Evolutionary conservation across 305 asterid genomes (phyloP), one percentile per base, ranked within the genome.

Genomic region (Fraxinus latifolia): DNA sequence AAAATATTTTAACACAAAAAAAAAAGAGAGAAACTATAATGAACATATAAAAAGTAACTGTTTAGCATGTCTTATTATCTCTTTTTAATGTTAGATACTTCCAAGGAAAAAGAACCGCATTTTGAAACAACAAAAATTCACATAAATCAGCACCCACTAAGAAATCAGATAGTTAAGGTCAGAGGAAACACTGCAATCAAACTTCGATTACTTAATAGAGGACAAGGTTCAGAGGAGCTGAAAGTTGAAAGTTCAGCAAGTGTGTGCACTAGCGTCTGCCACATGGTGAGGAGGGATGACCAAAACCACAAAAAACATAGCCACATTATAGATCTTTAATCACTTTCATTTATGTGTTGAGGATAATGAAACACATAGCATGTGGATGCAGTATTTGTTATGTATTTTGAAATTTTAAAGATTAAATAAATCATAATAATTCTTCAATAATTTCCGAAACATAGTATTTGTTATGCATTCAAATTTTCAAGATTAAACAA

Each of bases 201-300:
- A 76, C 67, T 23, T 53, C 19, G 2, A 42, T 76, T 23, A 44
- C 39, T 76, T 76, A 68, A 39, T 76, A 31, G 15, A 70, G 29
- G 68, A 70, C 78, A 71, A 8, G 71, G 55, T 36, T 8, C 53
- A 71, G 23, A 77, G 68, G 74, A 78, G 55, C 33, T 77, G 76
- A 58, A 34, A 71, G 50, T 47, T 3, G 62, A 76, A 39, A 12
- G 33, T 76, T 76, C 67, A 29, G 14, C 36, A 44, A 74, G 33
- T 0, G 36, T 76, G 65, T 25, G 65, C 44, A 31, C 14, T n/a
- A 29, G 47, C 3, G 29, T 53, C 31, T 23, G 14, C 71, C 70
- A 29, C 39, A 36, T 14, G 80, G 65, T 19, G 17, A 36, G 32
- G 62, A 53, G 50, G 65, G 39, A 76, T 77, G 44, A 77, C 53